phyloP scores from a whole-genome alignment of 352 stramenopile species.

The Globisporangium nagaii region DNA sequence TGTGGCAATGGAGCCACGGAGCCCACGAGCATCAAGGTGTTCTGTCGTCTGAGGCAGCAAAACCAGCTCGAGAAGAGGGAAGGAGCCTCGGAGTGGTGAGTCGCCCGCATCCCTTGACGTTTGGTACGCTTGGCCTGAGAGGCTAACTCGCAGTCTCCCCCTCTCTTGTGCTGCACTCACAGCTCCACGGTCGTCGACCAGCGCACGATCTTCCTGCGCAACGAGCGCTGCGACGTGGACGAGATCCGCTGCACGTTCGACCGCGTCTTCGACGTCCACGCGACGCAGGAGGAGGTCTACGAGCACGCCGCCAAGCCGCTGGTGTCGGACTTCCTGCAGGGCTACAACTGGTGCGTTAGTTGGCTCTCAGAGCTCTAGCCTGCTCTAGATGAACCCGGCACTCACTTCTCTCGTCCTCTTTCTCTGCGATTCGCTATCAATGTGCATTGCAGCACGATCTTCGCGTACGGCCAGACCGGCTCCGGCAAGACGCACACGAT shows the following conservation, averaged over 20 bases:
- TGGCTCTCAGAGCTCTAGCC: neutral
- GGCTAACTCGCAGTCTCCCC: too few species aligned
- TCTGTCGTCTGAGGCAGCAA: constrained; percentile 70
- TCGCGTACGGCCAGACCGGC: constrained; percentile 47
- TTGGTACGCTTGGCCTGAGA: neutral
- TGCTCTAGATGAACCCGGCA: neutral
- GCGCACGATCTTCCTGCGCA: constrained; percentile 53
- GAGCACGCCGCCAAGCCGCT: constrained; percentile 59
- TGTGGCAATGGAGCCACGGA: neutral
- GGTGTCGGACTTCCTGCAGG: constrained; percentile 58
- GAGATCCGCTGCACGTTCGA: constrained; percentile 75
- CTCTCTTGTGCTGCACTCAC: neutral
- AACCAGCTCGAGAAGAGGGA: constrained; percentile 69
- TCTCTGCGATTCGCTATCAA: neutral
- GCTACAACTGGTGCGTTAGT: constrained; percentile 73
- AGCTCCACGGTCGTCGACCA: constrained; percentile 56
- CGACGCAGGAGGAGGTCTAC: constrained; percentile 67
- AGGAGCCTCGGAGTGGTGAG: constrained; percentile 57
- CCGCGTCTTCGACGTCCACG: constrained; percentile 52
- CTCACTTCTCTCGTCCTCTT: neutral
- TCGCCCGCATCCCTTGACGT: too few species aligned
- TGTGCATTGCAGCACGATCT: constrained; percentile 30
- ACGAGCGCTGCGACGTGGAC: constrained; percentile 65
- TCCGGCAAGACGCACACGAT: constrained; percentile 72
- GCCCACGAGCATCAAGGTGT: constrained; percentile 59